phyloP scores from a whole-genome alignment of 2,329 filamentous ascomycete species.

The Berkeleyomyces rouxiae region DNA sequence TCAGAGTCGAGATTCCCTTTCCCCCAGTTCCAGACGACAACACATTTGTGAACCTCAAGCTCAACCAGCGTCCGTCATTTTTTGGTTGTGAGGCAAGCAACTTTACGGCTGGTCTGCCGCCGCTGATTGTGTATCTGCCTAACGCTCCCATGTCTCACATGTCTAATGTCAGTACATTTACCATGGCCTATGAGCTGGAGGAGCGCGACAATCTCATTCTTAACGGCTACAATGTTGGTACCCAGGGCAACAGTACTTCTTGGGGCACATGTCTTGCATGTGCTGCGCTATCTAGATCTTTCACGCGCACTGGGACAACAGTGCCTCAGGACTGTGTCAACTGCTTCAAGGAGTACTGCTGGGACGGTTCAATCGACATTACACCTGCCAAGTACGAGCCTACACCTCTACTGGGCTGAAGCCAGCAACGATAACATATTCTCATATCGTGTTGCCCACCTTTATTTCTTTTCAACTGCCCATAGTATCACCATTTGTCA shows the following conservation, averaged over 20 bases:
- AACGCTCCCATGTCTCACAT: constrained; percentile 62
- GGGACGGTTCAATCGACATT: constrained; percentile 52
- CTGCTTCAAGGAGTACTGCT: constrained; percentile 80
- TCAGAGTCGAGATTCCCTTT: constrained; percentile 39
- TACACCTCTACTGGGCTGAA: no score
- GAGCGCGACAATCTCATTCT: constrained; percentile 65
- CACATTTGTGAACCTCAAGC: constrained; percentile 39
- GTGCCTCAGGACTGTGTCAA: constrained; percentile 54
- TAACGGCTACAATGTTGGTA: constrained; percentile 75
- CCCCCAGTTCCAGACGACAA: constrained; percentile 37
- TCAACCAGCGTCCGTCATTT: constrained; percentile 44
- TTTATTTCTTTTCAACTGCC: no score
- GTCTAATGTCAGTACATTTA: constrained; percentile 69
- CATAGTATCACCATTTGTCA: no score
- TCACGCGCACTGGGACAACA: constrained; percentile 51
- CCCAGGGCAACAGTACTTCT: constrained; percentile 47
- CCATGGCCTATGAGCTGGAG: constrained; percentile 41
- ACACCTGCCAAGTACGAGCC: constrained; percentile 4
- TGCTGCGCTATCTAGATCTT: constrained; percentile 62
- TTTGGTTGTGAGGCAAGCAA: constrained; percentile 45
- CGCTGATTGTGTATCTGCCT: constrained; percentile 74
- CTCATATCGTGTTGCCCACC: no score
- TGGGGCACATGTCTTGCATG: constrained; percentile 83
- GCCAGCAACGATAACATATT: no score
- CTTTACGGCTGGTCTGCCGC: constrained; percentile 36